These are phyloP conservation scores for Syzygium syzygioides DNA, from an alignment of 441 rosid species.

Conservation along the genomic window DNA sequence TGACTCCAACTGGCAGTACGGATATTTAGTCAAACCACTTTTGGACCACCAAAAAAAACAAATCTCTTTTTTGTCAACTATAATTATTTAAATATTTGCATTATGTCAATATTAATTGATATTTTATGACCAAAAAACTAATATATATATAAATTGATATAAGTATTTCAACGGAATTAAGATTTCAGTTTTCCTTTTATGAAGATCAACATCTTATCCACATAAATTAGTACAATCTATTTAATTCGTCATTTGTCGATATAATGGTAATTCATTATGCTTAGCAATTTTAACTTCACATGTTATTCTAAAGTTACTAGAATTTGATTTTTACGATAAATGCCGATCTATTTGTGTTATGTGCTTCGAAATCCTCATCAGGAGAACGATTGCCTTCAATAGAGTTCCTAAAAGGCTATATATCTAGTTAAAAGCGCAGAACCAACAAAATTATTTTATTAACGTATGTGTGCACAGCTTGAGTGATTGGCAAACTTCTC, in stretches of 20 bases:
- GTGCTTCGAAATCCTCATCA: neutral
- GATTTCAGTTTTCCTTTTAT: neutral
- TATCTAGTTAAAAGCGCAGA: neutral
- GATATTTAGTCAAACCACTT: neutral
- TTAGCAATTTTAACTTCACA: neutral
- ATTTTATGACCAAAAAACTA: too few species aligned
- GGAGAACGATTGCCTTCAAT: neutral
- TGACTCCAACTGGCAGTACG: too few species aligned
- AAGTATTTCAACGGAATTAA: neutral
- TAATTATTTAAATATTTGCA: neutral
- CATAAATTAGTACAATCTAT: neutral
- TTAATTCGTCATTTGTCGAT: neutral
- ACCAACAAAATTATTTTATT: neutral
- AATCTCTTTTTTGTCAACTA: neutral
- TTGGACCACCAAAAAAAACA: neutral
- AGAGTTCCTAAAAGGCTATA: neutral
- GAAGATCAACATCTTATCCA: neutral
- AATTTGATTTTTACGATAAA: neutral
- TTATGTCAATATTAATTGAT: neutral
- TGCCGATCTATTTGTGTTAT: neutral
- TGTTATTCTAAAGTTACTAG: neutral
- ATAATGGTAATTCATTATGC: neutral
- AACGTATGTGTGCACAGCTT: neutral
- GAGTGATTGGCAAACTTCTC: accelerated
- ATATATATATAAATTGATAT: neutral